Conservation (phyloP, 2,329 filamentous ascomycete genomes). For the Xylaria sp. region DNA sequence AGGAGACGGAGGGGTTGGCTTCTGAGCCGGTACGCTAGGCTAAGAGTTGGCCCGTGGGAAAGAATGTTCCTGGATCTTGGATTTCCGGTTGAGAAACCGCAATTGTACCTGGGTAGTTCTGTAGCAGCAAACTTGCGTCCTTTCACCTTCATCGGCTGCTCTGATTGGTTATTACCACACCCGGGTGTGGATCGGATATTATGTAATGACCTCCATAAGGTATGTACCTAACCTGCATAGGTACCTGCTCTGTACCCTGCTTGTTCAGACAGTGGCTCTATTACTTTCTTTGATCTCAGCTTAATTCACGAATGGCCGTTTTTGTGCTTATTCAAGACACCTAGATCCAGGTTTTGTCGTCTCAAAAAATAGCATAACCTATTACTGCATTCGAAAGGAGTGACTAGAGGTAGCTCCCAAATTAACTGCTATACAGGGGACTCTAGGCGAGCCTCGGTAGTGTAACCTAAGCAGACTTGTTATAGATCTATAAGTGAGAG, state of each 20-base stretch:
- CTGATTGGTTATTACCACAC: conserved; percentile 29
- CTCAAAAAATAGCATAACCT: no score
- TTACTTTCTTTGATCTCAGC: no score
- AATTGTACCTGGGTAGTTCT: conserved; percentile 18
- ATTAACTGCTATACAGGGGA: no score
- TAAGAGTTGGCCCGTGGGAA: conserved; percentile 18
- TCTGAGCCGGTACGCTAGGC: neutral
- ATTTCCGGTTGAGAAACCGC: conserved; percentile 29
- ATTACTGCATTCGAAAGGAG: no score
- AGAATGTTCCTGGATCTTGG: conserved; percentile 37
- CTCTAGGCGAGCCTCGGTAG: no score
- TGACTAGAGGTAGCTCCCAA: no score
- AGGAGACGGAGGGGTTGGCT: conserved; percentile 22
- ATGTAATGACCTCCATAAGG: conserved; percentile 3
- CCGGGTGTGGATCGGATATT: conserved; percentile 33
- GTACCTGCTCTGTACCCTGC: no score
- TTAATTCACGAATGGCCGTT: no score
- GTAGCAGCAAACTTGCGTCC: conserved; percentile 33
- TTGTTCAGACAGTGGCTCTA: neutral
- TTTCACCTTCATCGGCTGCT: conserved; percentile 35
- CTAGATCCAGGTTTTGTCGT: no score
- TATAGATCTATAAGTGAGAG: no score
- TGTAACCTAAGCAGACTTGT: no score
- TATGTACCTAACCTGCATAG: neutral
- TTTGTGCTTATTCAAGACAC: no score